These are phyloP conservation scores for Pseudotulostoma volvatum DNA, from an alignment of 495 filamentous ascomycete genomes.

Conservation along the genomic window DNA sequence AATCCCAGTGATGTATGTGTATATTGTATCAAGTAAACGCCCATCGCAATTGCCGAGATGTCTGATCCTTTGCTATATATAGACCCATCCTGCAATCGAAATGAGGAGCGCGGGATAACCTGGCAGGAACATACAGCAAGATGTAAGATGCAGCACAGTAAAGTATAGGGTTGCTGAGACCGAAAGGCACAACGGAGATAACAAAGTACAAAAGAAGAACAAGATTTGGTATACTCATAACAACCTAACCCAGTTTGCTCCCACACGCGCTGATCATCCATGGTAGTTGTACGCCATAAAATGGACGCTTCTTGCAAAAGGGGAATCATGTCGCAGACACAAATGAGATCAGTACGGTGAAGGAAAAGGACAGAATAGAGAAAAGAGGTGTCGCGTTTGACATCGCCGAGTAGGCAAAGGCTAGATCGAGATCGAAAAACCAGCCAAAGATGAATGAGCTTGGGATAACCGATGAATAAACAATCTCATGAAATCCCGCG, in stretches of 20 bases:
- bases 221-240: neutral
- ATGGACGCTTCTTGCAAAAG: constrained; percentile 6
- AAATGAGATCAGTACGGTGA: too few relatives aligned
- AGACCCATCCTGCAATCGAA: too few relatives aligned
- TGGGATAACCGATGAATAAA: too few relatives aligned
- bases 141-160: neutral
- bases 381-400: too few relatives aligned
- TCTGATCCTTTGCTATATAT: neutral
- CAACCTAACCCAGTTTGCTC: neutral
- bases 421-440: too few relatives aligned
- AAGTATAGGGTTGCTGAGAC: neutral
- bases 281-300: constrained; percentile 6
- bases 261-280: constrained; percentile 4
- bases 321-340: constrained; percentile 5
- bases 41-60: constrained; percentile 2
- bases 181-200: constrained; percentile 1
- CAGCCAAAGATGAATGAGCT: too few relatives aligned
- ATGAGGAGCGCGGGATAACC: too few relatives aligned
- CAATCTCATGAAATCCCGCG: too few relatives aligned
- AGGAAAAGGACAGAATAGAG: too few relatives aligned
- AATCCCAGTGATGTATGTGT: constrained; percentile 8
- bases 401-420: too few relatives aligned
- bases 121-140: too few relatives aligned
- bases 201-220: constrained; percentile 2
- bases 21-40: constrained; percentile 8